Evolutionary conservation across 2,329 filamentous ascomycete species (phyloP), one percentile per base, ranked within the genome.

Genomic region (Fusarium irregulare): DNA sequence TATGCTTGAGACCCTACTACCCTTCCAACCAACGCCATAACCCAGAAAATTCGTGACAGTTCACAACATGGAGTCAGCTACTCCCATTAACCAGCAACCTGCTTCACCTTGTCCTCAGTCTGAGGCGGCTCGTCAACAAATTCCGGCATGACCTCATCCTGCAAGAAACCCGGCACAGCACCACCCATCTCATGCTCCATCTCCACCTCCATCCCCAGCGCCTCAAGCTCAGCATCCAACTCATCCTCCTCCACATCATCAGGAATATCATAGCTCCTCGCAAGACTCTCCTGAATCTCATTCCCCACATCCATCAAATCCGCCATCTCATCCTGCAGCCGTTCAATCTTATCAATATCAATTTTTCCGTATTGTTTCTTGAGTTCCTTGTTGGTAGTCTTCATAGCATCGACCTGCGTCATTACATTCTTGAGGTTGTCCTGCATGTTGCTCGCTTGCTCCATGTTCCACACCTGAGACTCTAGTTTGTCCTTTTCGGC

Each of bases 341-440:
- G 87, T 86, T 99, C 96, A 75, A 99, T 98, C 86, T 97, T 94
- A 81, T 98, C 96, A 57, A 99, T 91, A 77, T 99, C 92, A 72
- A 99, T 92, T 85, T 98, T 98, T 74, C 95, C 95, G 78, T 98
- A 98, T 85, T 98, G 95, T 80, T 93, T 92, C 78, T 90, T 90
- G 70, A 99, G 87, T 76, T 93, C 91, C 83, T 97, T 97, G 76
- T 96, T 97, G 25, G 95, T 98, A 3, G 92, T 94, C 87, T 98
- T 97, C 89, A 99, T 95, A 13, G 95, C 94, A 79, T 98, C 95
- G 46, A 98, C 94, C 28, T 96, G 98, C 20, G 94, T 97, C 94
- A 98, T 98, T 69, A 96, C 95, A 81, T 98, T 98, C 81, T 97
- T 96, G 56, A 99, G 88, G 78, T 98, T 98, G 83, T 98, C 95